phyloP scores from a whole-genome alignment of 192 early-diverging fungal species.

The Backusella psychrophila region DNA sequence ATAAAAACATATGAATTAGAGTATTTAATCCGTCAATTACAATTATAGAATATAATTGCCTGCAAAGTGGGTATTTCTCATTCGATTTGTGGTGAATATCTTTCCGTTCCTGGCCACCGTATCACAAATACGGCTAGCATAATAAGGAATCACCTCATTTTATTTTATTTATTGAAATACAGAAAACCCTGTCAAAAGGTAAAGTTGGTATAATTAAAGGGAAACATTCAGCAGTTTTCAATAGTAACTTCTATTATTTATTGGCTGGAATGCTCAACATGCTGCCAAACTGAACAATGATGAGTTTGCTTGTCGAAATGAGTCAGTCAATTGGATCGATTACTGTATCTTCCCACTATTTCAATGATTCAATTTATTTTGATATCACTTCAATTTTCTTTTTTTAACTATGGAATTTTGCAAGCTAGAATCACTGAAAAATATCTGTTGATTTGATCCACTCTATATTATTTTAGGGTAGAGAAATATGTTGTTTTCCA shows the following conservation, averaged over 20 bases:
- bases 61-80: neutral
- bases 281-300: neutral
- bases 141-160: neutral
- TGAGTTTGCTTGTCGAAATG: neutral
- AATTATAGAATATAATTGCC: neutral
- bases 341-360: neutral
- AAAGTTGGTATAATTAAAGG: neutral
- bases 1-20: neutral
- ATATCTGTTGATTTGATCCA: neutral
- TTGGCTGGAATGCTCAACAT: neutral
- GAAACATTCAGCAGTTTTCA: neutral
- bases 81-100: neutral
- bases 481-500: neutral
- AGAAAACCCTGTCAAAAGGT: neutral
- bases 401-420: neutral
- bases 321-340: neutral
- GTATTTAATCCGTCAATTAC: neutral
- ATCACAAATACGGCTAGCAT: neutral
- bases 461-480: neutral
- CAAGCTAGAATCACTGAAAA: neutral
- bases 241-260: neutral
- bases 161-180: neutral
- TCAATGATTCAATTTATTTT: neutral
- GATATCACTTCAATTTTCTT: neutral
- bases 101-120: neutral